A percentile compares a stretch with the other conserved stretches of the same genome.
Evolutionary conservation across 257 asterid species (phyloP).

Genomic region (Lycium ferocissimum): DNA sequence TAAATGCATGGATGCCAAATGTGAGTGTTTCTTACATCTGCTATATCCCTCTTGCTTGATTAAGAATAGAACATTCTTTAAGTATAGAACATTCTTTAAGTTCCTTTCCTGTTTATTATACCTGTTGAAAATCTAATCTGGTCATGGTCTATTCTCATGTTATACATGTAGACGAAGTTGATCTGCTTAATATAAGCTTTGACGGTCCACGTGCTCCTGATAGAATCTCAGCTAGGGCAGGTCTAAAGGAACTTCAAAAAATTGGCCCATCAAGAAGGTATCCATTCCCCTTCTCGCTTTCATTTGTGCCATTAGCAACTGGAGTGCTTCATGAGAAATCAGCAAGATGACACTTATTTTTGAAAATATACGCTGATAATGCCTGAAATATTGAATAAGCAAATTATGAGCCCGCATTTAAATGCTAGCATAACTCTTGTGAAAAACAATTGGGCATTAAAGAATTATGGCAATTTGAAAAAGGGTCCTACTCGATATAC

Average conservation of each 20-base stretch:
- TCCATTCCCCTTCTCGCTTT: slow-evolving; percentile 23
- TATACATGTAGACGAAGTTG: slow-evolving; percentile 74
- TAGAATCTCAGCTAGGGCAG: slow-evolving; percentile 87
- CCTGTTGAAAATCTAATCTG: slow-evolving; percentile 23
- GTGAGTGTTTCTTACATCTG: slow-evolving; percentile 51
- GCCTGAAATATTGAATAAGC: background rate
- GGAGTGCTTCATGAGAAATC: background rate
- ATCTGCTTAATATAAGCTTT: slow-evolving; percentile 93
- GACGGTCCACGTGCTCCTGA: slow-evolving; percentile 93
- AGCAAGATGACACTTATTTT: slow-evolving; percentile 25
- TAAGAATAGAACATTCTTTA: too few relatives aligned
- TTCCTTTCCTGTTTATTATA: background rate
- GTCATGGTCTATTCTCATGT: slow-evolving; percentile 37
- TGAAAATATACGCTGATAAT: slow-evolving; percentile 11
- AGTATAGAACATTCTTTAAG: background rate
- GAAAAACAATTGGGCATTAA: background rate
- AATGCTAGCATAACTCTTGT: background rate
- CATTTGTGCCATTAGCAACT: background rate
- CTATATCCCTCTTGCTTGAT: background rate
- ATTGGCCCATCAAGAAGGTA: slow-evolving; percentile 83
- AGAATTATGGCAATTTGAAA: background rate
- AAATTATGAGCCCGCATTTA: background rate
- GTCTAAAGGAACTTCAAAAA: slow-evolving; percentile 82
- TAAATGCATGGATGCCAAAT: slow-evolving; percentile 75
- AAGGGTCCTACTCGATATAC: background rate